A percentile compares a stretch with the other conserved stretches of the same genome.
Evolutionary conservation across 1,284 basidiomycete genomes (phyloP).

Genomic region (Pseudozyma sp.): DNA sequence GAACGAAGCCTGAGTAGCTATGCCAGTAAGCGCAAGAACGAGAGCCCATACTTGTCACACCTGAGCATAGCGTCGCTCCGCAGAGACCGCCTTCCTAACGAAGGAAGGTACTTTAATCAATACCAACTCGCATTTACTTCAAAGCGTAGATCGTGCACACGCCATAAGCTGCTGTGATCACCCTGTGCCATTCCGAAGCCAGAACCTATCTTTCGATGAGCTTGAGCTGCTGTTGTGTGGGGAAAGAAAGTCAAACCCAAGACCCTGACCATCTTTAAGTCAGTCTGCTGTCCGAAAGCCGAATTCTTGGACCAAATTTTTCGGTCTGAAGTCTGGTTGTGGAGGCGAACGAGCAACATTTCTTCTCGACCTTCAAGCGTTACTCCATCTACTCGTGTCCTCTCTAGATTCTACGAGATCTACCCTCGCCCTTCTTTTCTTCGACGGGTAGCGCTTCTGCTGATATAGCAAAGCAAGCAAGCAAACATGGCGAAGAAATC

Average conservation of each 20-base stretch:
- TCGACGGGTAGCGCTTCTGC: not conserved
- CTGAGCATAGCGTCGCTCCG: no score
- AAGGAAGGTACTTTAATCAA: no score
- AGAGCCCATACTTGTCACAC: no score
- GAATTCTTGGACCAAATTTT: conserved; percentile 4
- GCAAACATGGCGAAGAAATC: not conserved
- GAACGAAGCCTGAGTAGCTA: no score
- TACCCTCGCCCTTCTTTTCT: not conserved
- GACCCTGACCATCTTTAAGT: not conserved
- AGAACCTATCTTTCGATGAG: no score
- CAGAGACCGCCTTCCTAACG: no score
- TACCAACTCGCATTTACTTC: no score
- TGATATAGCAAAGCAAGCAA: not conserved
- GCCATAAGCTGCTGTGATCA: no score
- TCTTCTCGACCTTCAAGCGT: not conserved
- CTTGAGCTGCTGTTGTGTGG: not conserved
- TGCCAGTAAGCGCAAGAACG: no score
- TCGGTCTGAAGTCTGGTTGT: conserved; percentile 1
- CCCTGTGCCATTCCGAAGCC: no score
- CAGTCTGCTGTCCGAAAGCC: conserved; percentile 3
- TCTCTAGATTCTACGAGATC: not conserved
- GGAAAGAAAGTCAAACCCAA: not conserved
- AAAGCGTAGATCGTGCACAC: no score
- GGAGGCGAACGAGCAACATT: not conserved
- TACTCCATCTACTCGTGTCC: no score